phyloP scores from a whole-genome alignment of 805 yeast genomes.

The Candida adriatica region DNA sequence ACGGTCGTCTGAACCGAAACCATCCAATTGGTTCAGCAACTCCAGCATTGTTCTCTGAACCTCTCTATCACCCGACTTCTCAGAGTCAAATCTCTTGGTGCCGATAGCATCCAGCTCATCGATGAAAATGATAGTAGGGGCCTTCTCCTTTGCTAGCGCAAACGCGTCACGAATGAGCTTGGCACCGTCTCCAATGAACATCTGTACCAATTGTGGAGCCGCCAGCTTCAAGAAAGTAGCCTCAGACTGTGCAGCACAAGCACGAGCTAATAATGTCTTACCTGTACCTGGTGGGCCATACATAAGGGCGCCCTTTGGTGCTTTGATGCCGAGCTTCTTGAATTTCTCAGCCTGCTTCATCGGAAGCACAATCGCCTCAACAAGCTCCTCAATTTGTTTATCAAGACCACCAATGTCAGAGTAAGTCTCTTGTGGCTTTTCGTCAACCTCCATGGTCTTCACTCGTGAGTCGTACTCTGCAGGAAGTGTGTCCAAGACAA shows the following conservation, averaged over 20 bases:
- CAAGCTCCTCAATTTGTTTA: constrained; percentile 95
- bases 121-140: constrained; percentile 95
- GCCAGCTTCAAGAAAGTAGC: constrained; percentile 95
- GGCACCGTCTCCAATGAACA: constrained; percentile 99
- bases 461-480: constrained; percentile 97
- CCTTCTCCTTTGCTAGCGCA: constrained; percentile 95
- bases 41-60: constrained; percentile 99
- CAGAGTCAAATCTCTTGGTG: constrained; percentile 95
- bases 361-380: constrained; percentile 96
- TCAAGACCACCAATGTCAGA: constrained; percentile 97
- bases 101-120: constrained; percentile 99
- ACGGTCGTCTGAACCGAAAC: constrained; percentile 94
- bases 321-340: constrained; percentile 87
- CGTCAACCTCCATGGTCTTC: constrained; percentile 99
- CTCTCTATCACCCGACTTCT: constrained; percentile 96
- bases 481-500: constrained; percentile 89
- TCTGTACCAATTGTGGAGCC: constrained; percentile 96
- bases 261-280: constrained; percentile 92
- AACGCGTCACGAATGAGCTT: constrained; percentile 96
- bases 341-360: constrained; percentile 98
- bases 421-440: constrained; percentile 95
- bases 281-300: constrained; percentile 99
- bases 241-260: constrained; percentile 98
- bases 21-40: constrained; percentile 92
- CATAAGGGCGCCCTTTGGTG: constrained; percentile 98